phyloP scores from a whole-genome alignment of 2,329 filamentous ascomycete species.

The Calonectria pteridis region DNA sequence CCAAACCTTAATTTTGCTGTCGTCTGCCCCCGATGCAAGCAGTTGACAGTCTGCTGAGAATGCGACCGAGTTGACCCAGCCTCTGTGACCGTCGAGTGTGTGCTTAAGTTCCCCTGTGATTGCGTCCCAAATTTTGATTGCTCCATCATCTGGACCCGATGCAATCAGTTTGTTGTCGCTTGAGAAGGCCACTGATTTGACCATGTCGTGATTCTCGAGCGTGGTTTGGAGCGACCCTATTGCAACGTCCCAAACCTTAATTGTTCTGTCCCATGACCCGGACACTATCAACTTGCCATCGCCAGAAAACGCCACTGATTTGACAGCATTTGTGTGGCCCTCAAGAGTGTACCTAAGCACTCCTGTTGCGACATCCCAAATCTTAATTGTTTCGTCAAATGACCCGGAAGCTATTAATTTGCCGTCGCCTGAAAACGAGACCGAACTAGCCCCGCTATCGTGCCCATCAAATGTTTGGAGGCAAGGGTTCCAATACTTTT shows the following conservation, averaged over 20 bases:
- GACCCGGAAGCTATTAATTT: not conserved
- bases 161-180: not conserved
- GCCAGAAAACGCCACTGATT: not conserved
- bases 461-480: constrained; percentile 28
- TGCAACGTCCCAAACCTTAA: not conserved
- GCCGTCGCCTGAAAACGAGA: not conserved
- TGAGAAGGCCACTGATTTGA: not conserved
- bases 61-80: not conserved
- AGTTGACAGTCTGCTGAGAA: not conserved
- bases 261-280: not conserved
- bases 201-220: not conserved
- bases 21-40: not conserved
- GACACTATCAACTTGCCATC: not conserved
- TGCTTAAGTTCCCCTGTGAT: not conserved
- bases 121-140: not conserved
- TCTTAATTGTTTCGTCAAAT: not conserved
- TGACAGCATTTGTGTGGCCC: not conserved
- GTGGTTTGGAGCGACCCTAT: not conserved
- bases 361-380: not conserved
- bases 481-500: constrained; percentile 33
- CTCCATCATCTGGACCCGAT: not conserved
- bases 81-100: not conserved
- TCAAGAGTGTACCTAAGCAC: not conserved
- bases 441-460: not conserved
- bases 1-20: not conserved